Base-by-base conservation (phyloP, 2,329 filamentous ascomycete genomes). In the Colletotrichum gloeosporioides region DNA sequence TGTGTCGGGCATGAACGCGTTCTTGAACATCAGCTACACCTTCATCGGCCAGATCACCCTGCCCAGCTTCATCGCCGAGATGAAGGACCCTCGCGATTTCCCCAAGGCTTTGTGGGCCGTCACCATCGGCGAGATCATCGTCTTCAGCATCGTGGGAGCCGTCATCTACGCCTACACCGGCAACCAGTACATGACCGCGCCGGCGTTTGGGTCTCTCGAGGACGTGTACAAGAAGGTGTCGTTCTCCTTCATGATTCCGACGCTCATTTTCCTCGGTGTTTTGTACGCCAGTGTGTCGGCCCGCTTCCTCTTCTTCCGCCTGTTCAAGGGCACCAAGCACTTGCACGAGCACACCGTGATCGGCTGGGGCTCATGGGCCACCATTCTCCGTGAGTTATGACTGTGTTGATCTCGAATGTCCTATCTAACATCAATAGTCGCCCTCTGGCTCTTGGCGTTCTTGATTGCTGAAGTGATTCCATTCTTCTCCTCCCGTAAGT, bases 21-120 rank as follows among this genome's bases (percentile, higher is more conserved):
- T 98, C 85, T 90, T 98, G 83, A 98, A 98, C 85, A 98, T 98
- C 82, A 95, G 93, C 85, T 98, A 98, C 84, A 98, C 96, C 1
- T 98, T 98, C 82, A 98, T 98, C 79, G 96, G 96, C 0, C 96
- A 98, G 83, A 98, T 98, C 80, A 98, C 96, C 0, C 89, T 98
- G 16, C 96, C 96, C 1, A 96, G 94, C 80, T 98, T 98, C 87
- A 98, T 98, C 78, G 96, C 96, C 5, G 96, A 98, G 85, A 98
- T 98, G 96, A 94, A 88, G 73, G 89, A 93, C 32, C 91, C 91
- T 3, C 83, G 85, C 0, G 96, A 98, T 79, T 98, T 98, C 82
- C 95, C 95, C 80, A 98, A 98, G 86, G 95, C 96, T 3, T 91
- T 98, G 2, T 98, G 95, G 92, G 94, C 93, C 3, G 96, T 98